A percentile compares a stretch with the other conserved stretches of the same genome.
These are phyloP conservation scores for Lentinula sp. DNA, from an alignment of 768 basidiomycete species.

Conservation along the genomic window DNA sequence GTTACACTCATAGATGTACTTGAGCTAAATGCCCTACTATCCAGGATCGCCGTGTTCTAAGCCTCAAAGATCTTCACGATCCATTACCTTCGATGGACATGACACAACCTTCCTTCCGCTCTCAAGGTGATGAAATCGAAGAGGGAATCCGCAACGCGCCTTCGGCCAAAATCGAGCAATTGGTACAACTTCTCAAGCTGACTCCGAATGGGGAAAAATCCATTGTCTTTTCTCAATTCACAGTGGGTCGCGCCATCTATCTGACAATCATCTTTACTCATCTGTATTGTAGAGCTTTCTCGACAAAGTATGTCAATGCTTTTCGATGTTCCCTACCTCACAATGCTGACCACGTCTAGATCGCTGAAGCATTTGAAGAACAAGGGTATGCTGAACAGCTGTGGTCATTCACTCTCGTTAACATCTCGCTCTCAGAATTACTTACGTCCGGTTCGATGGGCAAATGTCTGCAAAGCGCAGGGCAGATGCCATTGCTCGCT, in stretches of 20 bases:
- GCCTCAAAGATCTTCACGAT: conserved; percentile 50
- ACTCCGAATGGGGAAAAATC: conserved; percentile 71
- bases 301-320: conserved; percentile 1
- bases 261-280: background rate
- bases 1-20: background rate
- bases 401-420: background rate
- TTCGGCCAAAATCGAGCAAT: conserved; percentile 83
- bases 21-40: conserved; percentile 7
- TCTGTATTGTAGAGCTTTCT: background rate
- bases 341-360: conserved; percentile 32
- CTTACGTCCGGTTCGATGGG: conserved; percentile 80
- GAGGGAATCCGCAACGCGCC: conserved; percentile 42
- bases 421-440: conserved; percentile 38
- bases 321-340: background rate
- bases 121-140: conserved; percentile 33
- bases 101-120: conserved; percentile 49
- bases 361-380: conserved; percentile 61
- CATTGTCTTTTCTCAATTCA: conserved; percentile 88
- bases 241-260: conserved; percentile 16
- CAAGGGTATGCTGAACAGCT: conserved; percentile 38
- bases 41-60: conserved; percentile 67
- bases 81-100: conserved; percentile 62
- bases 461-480: conserved; percentile 77
- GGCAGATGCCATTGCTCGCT: conserved; percentile 69
- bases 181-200: conserved; percentile 65